Conservation (phyloP, 371 early-diverging fungal species). For the Apophysomyces sp. region DNA sequence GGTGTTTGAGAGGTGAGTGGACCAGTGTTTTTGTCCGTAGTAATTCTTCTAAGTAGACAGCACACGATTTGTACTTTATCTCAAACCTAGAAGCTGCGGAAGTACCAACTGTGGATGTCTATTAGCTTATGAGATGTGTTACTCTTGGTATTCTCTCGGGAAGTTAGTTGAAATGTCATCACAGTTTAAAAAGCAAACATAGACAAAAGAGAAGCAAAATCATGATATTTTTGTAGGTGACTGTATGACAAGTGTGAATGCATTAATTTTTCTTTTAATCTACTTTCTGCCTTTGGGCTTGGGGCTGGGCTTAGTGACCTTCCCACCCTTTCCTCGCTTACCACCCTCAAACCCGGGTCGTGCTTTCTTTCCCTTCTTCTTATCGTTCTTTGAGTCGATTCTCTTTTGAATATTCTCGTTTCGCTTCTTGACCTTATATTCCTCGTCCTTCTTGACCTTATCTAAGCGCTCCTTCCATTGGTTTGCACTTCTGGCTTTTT, state of each 20-base stretch:
- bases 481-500: slow-evolving; percentile 79
- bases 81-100: too few species aligned
- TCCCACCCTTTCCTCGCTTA: slow-evolving; percentile 39
- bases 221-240: not conserved
- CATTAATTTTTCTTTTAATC: not conserved
- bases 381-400: slow-evolving; percentile 74
- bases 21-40: too few species aligned
- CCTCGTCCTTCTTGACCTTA: slow-evolving; percentile 61
- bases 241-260: not conserved
- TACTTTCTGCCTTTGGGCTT: not conserved
- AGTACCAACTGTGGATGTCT: too few species aligned
- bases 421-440: slow-evolving; percentile 69
- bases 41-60: too few species aligned
- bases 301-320: slow-evolving; percentile 26
- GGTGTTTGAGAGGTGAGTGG: too few species aligned
- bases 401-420: slow-evolving; percentile 76
- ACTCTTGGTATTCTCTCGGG: too few species aligned
- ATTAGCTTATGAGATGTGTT: too few species aligned
- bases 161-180: too few species aligned
- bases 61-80: too few species aligned
- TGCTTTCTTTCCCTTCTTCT: slow-evolving; percentile 46
- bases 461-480: slow-evolving; percentile 84
- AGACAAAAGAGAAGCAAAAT: not conserved
- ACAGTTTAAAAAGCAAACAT: too few species aligned
- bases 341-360: slow-evolving; percentile 53